A percentile compares a stretch with the other conserved stretches of the same genome.
These are phyloP conservation scores for Colletotrichum endophyticum DNA, from an alignment of 2,329 filamentous ascomycete genomes.

Conservation along the genomic window DNA sequence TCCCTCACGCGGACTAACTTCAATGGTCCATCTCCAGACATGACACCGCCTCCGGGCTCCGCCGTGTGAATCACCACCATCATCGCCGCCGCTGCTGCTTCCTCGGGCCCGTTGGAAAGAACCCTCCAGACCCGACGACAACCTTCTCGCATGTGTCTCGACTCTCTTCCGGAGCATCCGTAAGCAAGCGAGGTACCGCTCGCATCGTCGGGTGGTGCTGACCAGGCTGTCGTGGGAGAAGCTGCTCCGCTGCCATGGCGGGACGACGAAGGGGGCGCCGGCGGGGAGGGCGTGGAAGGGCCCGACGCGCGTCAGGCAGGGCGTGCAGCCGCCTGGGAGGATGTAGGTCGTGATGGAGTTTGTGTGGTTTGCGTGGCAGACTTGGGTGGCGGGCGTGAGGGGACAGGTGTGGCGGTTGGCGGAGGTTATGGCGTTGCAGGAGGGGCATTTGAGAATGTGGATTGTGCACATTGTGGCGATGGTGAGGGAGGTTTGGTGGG, in stretches of 20 bases:
- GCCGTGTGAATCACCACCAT: background rate
- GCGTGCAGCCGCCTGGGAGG: background rate
- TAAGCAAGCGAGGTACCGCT: background rate
- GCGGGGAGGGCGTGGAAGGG: background rate
- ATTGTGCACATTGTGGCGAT: background rate
- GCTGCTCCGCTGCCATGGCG: background rate
- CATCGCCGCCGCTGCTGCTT: background rate
- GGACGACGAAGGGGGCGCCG: background rate
- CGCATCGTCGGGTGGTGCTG: background rate
- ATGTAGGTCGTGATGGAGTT: background rate
- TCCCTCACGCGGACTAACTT: background rate
- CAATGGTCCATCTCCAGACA: background rate
- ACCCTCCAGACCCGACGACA: background rate
- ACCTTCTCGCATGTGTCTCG: background rate
- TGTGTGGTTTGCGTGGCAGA: background rate
- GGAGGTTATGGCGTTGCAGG: background rate
- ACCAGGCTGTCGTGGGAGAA: background rate
- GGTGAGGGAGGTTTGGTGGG: background rate
- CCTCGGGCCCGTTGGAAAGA: background rate
- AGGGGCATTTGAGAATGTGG: background rate
- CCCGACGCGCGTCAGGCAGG: background rate
- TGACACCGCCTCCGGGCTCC: background rate
- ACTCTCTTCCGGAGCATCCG: background rate
- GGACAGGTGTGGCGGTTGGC: background rate
- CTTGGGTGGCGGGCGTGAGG: background rate